Evolutionary conservation across 768 basidiomycete genomes (phyloP).

Genomic region (Auriscalpium microsporum): DNA sequence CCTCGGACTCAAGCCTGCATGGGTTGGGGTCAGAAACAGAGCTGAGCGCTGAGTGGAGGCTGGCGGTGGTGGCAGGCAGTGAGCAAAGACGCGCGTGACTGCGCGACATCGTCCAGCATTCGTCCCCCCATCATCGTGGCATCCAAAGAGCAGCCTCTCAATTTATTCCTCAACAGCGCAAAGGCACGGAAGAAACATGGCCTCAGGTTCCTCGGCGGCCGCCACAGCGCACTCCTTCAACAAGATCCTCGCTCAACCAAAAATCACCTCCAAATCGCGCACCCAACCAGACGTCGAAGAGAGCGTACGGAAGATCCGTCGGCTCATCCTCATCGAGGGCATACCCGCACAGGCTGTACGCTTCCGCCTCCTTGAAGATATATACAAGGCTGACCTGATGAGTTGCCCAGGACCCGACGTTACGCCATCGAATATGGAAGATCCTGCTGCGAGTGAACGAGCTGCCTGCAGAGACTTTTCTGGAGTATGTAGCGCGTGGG

Average conservation of each 20-base stretch:
- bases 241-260: constrained; percentile 70
- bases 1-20: too few relatives aligned
- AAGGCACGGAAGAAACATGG: not conserved
- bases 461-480: constrained; percentile 65
- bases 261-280: constrained; percentile 53
- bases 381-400: not conserved
- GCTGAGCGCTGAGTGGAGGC: too few relatives aligned
- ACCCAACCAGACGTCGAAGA: constrained; percentile 65
- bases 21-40: too few relatives aligned
- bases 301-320: constrained; percentile 74
- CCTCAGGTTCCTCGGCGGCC: constrained; percentile 17
- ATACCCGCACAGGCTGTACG: constrained; percentile 72
- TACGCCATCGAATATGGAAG: constrained; percentile 93
- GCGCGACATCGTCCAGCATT: too few relatives aligned
- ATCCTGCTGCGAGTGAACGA: constrained; percentile 79
- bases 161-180: too few relatives aligned
- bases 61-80: too few relatives aligned
- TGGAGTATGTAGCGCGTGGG: constrained; percentile 72
- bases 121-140: too few relatives aligned
- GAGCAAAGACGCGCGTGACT: too few relatives aligned
- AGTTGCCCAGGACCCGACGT: constrained; percentile 55
- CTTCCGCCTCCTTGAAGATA: constrained; percentile 10
- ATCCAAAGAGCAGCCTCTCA: too few relatives aligned
- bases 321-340: constrained; percentile 85
- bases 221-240: constrained; percentile 66